Evolutionary conservation across 2,329 filamentous ascomycete genomes (phyloP), one percentile per base, ranked within the genome.

Genomic region (Aspergillus sp.): DNA sequence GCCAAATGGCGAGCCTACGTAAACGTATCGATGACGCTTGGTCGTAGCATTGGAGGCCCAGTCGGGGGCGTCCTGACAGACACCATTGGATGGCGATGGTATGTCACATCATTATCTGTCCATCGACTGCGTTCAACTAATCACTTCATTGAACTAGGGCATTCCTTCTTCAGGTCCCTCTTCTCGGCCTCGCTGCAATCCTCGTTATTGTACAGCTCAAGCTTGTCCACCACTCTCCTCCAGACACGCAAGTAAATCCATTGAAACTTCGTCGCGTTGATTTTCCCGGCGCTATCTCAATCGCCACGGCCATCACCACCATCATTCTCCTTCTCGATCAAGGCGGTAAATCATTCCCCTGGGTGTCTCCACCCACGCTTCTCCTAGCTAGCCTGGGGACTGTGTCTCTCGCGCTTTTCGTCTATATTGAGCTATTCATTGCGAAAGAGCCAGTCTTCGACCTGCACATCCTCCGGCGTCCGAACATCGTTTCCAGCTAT

Each of bases 21-120:
- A 41, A 82, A 82, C 50, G 69, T 82, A 13, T 66, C 75, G 14
- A 73, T 75, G 55, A 82, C 79, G 0, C 72, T 76, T 0, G 79
- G 79, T 10, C 69, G 78, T 10, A 76, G 74, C 52, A 66, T 77
- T 19, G 81, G 81, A 30, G 80, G 80, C 1, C 78, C 80, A 0
- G 51, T 86, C 0, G 85, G 85, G 1, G 85, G 85, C 2, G 81
- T 76, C 61, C 66, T 87, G 2, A 80, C 83, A 1, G 82, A 87
- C 56, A 77, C 78, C 0, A 75, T 87, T 11, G 85, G 85, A 14
- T 88, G 85, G 85, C 73, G 85, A 66, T 86, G 83, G 83, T 82
- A 55, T 1, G 53, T 9, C 2, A 1, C 1, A 13, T 3, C 22
- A 14, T 10, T 17, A 4, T n/a, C 7, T 0, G 2, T 11, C 22